Percentiles rank a stretch among this genome's conserved stretches.
These are phyloP conservation scores for Penicillium silybi DNA, from an alignment of 495 filamentous ascomycete genomes.

Conservation along the genomic window DNA sequence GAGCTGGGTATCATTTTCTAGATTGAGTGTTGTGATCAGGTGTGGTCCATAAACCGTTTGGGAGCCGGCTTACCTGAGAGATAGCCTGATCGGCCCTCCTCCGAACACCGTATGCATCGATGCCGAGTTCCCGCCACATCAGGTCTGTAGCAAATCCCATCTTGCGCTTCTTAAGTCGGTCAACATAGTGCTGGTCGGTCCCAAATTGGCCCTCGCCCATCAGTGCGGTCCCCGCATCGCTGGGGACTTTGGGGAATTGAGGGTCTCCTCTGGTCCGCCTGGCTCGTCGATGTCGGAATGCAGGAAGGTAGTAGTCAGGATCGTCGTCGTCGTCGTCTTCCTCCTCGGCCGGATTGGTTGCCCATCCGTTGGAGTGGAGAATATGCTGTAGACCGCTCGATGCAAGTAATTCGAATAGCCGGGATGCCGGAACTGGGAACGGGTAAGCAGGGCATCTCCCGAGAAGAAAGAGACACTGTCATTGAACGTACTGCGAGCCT, in stretches of 20 bases:
- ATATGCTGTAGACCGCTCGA: conserved; percentile 36
- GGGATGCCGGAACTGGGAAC: conserved; percentile 26
- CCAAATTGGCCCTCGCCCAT: conserved; percentile 82
- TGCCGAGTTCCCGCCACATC: conserved; percentile 75
- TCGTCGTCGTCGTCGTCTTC: conserved; percentile 29
- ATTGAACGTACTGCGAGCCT: conserved; percentile 4
- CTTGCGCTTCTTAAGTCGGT: conserved; percentile 51
- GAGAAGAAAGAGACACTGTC: too few species aligned
- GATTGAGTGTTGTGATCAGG: conserved; percentile 13
- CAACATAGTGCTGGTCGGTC: conserved; percentile 49
- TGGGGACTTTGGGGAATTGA: conserved; percentile 72
- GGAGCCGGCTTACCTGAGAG: conserved; percentile 50
- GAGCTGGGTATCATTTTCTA: conserved; percentile 59
- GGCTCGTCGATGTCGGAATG: conserved; percentile 20
- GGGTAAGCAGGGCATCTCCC: neutral
- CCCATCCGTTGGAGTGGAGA: conserved; percentile 32
- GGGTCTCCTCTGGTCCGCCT: conserved; percentile 29
- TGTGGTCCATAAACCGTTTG: conserved; percentile 22
- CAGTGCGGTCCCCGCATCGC: conserved; percentile 65
- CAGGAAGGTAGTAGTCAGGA: conserved; percentile 4
- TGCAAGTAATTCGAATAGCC: conserved; percentile 36
- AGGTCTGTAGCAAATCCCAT: conserved; percentile 61
- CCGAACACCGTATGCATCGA: conserved; percentile 48
- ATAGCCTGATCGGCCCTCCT: conserved; percentile 59
- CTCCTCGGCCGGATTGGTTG: conserved; percentile 3